A percentile compares a stretch with the other conserved stretches of the same genome.
Conservation (phyloP, 2,329 filamentous ascomycete genomes). For the Curvularia hawaiiensis region DNA sequence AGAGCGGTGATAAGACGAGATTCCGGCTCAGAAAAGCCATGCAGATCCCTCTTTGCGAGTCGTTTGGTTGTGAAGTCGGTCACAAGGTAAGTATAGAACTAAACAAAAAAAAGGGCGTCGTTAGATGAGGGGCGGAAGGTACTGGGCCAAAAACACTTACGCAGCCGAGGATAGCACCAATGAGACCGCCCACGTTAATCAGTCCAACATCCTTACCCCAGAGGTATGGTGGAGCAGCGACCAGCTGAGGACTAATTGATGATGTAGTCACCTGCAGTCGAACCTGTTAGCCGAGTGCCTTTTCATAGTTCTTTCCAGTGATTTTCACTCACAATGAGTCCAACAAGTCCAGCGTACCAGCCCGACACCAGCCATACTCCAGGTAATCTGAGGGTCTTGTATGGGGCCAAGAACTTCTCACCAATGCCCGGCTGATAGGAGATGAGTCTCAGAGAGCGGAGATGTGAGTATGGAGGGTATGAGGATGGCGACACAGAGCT, state of each 20-base stretch:
- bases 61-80: conserved; percentile 47
- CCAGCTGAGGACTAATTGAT: conserved; percentile 45
- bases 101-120: neutral
- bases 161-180: conserved; percentile 46
- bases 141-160: conserved; percentile 9
- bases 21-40: conserved; percentile 50
- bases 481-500: conserved; percentile 18
- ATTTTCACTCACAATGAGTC: conserved; percentile 40
- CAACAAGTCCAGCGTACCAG: conserved; percentile 52
- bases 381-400: conserved; percentile 46
- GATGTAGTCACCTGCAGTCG: conserved; percentile 31
- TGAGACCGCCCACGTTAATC: conserved; percentile 47
- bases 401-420: conserved; percentile 46
- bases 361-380: conserved; percentile 51
- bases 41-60: conserved; percentile 41
- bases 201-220: conserved; percentile 50
- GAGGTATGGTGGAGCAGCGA: conserved; percentile 49
- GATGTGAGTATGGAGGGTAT: conserved; percentile 40
- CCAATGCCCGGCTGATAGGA: conserved; percentile 44
- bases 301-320: neutral
- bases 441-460: conserved; percentile 44
- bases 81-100: conserved; percentile 45
- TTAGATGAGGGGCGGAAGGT: neutral
- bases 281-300: neutral
- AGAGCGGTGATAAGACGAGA: conserved; percentile 47